A percentile compares a stretch with the other conserved stretches of the same genome.
phyloP scores from a whole-genome alignment of 2,329 filamentous ascomycete species.

The Trichoderma atroviride region DNA sequence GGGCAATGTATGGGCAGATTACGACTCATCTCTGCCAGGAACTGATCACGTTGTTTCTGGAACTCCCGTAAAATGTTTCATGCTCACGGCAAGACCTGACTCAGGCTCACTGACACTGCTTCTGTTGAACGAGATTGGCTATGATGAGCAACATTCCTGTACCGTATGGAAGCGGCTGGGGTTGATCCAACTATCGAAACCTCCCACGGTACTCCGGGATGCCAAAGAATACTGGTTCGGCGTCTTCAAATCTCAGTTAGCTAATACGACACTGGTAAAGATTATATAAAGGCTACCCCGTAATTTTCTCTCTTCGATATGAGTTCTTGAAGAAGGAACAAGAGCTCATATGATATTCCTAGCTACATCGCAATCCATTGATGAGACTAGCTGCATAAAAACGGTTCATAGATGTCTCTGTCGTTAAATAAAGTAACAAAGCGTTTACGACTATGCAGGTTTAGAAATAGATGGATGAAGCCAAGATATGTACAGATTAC shows the following conservation, averaged over 20 bases:
- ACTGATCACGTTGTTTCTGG: background rate
- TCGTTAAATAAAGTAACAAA: background rate
- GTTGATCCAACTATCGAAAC: background rate
- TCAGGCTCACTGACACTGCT: conserved; percentile 12
- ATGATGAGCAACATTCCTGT: background rate
- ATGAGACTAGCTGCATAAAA: background rate
- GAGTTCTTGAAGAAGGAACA: background rate
- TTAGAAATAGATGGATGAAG: too few relatives aligned
- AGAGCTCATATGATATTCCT: background rate
- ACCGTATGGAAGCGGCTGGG: background rate
- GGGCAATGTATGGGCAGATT: conserved; percentile 25
- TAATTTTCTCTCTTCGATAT: too few relatives aligned
- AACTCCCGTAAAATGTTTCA: conserved; percentile 6
- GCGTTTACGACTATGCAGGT: background rate
- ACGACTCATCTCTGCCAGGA: conserved; percentile 16
- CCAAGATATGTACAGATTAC: background rate
- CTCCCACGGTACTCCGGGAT: background rate
- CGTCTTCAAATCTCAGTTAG: background rate
- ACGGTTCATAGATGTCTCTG: background rate
- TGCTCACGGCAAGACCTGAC: conserved; percentile 16
- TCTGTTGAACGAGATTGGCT: background rate
- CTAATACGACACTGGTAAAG: background rate
- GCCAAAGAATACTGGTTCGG: conserved; percentile 1
- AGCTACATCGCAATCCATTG: background rate
- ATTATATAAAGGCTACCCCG: background rate